phyloP scores from a whole-genome alignment of 1,139 yeast species.

The Saccharomyces hybrid region DNA sequence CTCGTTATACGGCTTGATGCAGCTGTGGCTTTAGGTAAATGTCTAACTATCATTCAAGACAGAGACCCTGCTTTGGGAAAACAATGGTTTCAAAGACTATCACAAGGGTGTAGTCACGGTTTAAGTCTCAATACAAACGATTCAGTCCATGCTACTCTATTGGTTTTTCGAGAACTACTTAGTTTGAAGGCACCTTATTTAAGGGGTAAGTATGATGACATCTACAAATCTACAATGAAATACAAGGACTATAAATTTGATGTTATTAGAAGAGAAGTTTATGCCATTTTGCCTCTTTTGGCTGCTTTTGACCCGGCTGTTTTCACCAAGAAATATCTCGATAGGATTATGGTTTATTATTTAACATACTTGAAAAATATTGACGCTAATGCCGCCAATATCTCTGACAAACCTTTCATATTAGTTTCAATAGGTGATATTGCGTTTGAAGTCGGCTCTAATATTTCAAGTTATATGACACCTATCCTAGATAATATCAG shows the following conservation, averaged over 20 bases:
- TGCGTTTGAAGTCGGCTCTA: slow-evolving; percentile 75
- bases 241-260: slow-evolving; percentile 73
- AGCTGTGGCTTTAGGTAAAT: slow-evolving; percentile 70
- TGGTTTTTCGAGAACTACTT: slow-evolving; percentile 78
- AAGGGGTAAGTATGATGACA: slow-evolving; percentile 64
- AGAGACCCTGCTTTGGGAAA: slow-evolving; percentile 66
- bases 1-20: slow-evolving; percentile 72
- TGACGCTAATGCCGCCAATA: slow-evolving; percentile 31
- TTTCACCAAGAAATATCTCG: slow-evolving; percentile 76
- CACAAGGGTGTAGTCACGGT: slow-evolving; percentile 53
- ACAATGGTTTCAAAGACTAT: slow-evolving; percentile 66
- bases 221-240: slow-evolving; percentile 66
- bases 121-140: slow-evolving; percentile 49
- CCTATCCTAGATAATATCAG: slow-evolving; percentile 76
- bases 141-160: slow-evolving; percentile 73
- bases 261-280: slow-evolving; percentile 73
- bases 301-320: slow-evolving; percentile 71
- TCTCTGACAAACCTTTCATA: slow-evolving; percentile 62
- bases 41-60: slow-evolving; percentile 69
- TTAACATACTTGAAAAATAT: slow-evolving; percentile 70
- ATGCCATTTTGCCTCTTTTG: slow-evolving; percentile 71
- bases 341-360: slow-evolving; percentile 69
- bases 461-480: slow-evolving; percentile 81
- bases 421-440: slow-evolving; percentile 81
- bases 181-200: slow-evolving; percentile 57